Conservation (phyloP, 192 early-diverging fungal genomes). For the Phlyctochytrium planicorne region DNA sequence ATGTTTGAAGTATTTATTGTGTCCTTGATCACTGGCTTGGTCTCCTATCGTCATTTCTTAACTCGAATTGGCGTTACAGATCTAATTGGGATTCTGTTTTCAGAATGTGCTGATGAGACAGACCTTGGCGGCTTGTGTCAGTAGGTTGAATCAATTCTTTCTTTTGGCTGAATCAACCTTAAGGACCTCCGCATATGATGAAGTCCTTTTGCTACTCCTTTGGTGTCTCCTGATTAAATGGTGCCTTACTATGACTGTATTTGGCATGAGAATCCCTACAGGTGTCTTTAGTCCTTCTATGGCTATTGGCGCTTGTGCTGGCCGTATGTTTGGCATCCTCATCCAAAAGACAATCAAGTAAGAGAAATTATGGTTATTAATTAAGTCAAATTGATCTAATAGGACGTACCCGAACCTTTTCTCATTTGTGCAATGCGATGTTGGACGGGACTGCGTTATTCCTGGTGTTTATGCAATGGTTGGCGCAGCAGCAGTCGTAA, state of each 20-base stretch:
- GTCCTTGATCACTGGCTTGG: constrained; percentile 34
- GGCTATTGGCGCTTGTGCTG: constrained; percentile 84
- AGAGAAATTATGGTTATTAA: too few species aligned
- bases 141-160: constrained; percentile 23
- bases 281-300: constrained; percentile 90
- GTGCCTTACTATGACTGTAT: constrained; percentile 24
- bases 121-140: constrained; percentile 28
- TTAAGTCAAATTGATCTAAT: too few species aligned
- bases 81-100: constrained; percentile 33
- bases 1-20: constrained; percentile 41
- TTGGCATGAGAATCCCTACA: constrained; percentile 71
- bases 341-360: constrained; percentile 56
- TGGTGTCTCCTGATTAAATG: constrained; percentile 22
- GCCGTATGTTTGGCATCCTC: constrained; percentile 75
- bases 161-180: background rate
- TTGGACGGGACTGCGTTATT: constrained; percentile 73
- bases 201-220: constrained; percentile 19
- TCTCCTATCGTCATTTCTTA: constrained; percentile 27
- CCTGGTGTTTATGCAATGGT: constrained; percentile 90
- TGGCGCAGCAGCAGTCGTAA: constrained; percentile 81
- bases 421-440: constrained; percentile 68
- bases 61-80: constrained; percentile 18
- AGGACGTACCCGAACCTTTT: constrained; percentile 44
- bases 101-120: constrained; percentile 31
- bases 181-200: background rate